These are phyloP conservation scores for Tylopilus sp. DNA, from an alignment of 768 basidiomycete genomes.

Conservation along the genomic window DNA sequence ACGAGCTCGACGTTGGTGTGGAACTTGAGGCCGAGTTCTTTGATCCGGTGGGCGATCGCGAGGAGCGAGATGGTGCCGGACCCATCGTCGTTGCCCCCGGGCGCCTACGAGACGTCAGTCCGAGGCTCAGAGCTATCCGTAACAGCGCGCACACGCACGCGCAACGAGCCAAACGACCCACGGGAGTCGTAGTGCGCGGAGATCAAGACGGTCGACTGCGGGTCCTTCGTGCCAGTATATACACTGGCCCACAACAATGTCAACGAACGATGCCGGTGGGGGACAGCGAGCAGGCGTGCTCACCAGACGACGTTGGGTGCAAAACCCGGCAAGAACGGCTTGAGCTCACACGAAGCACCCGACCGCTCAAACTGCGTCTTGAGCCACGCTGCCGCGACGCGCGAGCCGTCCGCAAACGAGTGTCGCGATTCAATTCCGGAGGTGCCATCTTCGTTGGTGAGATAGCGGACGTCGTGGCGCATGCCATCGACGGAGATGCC, in stretches of 20 bases:
- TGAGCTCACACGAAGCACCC: constrained; percentile 71
- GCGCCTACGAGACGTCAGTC: constrained; percentile 20
- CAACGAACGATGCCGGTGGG: not conserved
- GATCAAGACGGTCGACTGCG: constrained; percentile 64
- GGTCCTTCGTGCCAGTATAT: constrained; percentile 44
- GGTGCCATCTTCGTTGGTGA: constrained; percentile 78
- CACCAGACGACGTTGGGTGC: constrained; percentile 89
- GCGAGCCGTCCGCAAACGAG: constrained; percentile 69
- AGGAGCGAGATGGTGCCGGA: constrained; percentile 70
- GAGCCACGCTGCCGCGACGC: constrained; percentile 37
- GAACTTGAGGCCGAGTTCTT: constrained; percentile 63
- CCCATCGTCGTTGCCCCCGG: constrained; percentile 63
- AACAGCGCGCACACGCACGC: constrained; percentile 24
- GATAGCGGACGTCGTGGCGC: constrained; percentile 67
- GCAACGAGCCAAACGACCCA: constrained; percentile 79
- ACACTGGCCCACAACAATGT: constrained; percentile 34
- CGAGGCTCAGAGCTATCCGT: not conserved
- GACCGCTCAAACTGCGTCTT: constrained; percentile 67
- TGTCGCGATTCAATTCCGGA: constrained; percentile 79
- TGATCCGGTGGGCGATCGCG: constrained; percentile 74
- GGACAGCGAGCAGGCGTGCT: not conserved
- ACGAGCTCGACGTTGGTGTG: constrained; percentile 74
- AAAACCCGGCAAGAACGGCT: constrained; percentile 66
- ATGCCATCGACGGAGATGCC: constrained; percentile 67
- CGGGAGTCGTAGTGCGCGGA: constrained; percentile 91